Percentiles rank a stretch among this genome's conserved stretches.
Conservation (phyloP, 805 yeast species). For the Candida vaughaniae region DNA sequence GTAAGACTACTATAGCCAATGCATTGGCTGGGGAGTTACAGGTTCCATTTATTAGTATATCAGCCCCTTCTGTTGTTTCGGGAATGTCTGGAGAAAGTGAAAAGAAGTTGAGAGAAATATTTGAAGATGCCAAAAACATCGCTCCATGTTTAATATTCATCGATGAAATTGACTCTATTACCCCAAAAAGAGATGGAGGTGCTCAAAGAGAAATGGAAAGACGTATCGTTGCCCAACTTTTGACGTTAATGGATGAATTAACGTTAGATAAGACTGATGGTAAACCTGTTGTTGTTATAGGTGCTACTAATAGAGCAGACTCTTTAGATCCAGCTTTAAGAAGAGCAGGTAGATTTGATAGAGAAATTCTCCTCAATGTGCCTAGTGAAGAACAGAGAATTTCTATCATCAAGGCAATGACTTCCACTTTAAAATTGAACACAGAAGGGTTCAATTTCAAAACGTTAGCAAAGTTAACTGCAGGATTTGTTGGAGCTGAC, state of each 20-base stretch:
- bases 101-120: constrained; percentile 86
- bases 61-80: constrained; percentile 95
- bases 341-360: constrained; percentile 94
- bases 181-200: constrained; percentile 93
- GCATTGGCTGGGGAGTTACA: constrained; percentile 93
- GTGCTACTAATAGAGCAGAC: constrained; percentile 97
- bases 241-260: constrained; percentile 93
- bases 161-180: constrained; percentile 97
- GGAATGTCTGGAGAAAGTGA: constrained; percentile 99
- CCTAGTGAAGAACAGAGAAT: constrained; percentile 84
- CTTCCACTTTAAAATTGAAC: constrained; percentile 56
- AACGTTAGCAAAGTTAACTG: constrained; percentile 84
- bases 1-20: constrained; percentile 94
- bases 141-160: constrained; percentile 94
- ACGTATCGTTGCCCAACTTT: constrained; percentile 90
- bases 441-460: constrained; percentile 61
- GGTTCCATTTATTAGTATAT: constrained; percentile 85
- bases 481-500: constrained; percentile 98
- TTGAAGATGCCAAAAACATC: constrained; percentile 83
- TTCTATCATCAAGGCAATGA: constrained; percentile 74
- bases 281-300: constrained; percentile 89
- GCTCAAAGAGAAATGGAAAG: constrained; percentile 98
- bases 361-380: constrained; percentile 92
- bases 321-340: constrained; percentile 91
- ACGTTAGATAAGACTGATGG: constrained; percentile 87